Percentiles rank a stretch among this genome's conserved stretches.
phyloP scores from a whole-genome alignment of 1,139 yeast genomes.

The Debaryomycetaceae sp. region DNA sequence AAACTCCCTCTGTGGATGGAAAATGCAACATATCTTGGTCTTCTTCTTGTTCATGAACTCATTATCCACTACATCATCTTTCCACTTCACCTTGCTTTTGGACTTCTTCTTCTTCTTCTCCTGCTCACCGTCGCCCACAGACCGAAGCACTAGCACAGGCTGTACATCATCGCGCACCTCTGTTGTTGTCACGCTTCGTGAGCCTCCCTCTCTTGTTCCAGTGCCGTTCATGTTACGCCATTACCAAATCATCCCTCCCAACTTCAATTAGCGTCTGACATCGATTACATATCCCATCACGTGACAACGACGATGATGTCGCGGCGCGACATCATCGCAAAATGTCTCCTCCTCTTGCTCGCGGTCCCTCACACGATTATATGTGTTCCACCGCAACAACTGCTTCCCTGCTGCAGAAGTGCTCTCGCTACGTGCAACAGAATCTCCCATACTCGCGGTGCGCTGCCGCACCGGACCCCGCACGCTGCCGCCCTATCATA shows the following conservation, averaged over 20 bases:
- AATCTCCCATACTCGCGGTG: no score
- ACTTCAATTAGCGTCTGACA: not conserved
- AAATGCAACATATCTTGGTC: slow-evolving; percentile 92
- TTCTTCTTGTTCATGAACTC: slow-evolving; percentile 85
- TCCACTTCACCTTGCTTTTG: slow-evolving; percentile 69
- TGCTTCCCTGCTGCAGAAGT: no score
- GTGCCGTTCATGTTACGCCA: not conserved
- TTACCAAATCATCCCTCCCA: not conserved
- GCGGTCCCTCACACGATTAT: no score
- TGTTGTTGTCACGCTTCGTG: not conserved
- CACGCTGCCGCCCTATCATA: no score
- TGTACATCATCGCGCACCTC: not conserved
- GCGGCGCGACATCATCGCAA: not conserved
- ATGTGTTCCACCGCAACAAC: no score
- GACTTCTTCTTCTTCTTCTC: slow-evolving; percentile 14
- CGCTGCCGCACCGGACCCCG: no score
- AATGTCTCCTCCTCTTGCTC: no score
- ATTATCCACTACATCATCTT: slow-evolving; percentile 82
- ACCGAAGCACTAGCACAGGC: not conserved
- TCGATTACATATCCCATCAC: not conserved
- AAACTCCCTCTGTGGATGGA: slow-evolving; percentile 76
- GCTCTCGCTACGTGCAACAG: no score
- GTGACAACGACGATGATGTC: not conserved
- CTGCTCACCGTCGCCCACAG: not conserved
- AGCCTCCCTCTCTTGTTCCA: not conserved